A percentile compares a stretch with the other conserved stretches of the same genome.
Evolutionary conservation across 441 rosid genomes (phyloP).

Genomic region (Flueggea neowawraea): DNA sequence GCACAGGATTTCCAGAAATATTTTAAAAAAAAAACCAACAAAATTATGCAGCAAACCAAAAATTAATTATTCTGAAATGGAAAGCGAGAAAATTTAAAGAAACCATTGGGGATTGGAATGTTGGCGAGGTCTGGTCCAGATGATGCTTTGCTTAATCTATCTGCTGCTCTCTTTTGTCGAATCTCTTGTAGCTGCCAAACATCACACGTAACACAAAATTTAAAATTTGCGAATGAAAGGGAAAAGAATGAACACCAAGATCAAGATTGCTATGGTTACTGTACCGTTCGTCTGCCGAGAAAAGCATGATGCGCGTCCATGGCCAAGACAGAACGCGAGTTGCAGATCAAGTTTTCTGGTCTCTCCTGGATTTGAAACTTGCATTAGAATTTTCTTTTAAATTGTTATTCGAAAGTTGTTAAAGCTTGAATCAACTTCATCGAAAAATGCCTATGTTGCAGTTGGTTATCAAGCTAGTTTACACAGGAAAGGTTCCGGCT

Average conservation of each 20-base stretch:
- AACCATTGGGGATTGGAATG: constrained; percentile 42
- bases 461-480: too few relatives aligned
- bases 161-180: constrained; percentile 93
- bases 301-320: constrained; percentile 84
- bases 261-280: neutral
- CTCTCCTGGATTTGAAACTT: neutral
- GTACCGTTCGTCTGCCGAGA: constrained; percentile 92
- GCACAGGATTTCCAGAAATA: neutral
- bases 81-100: constrained; percentile 1
- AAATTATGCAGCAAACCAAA: too few relatives aligned
- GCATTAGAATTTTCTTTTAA: neutral
- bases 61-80: neutral
- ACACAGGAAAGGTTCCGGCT: neutral
- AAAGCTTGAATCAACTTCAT: too few relatives aligned
- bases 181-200: constrained; percentile 76
- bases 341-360: constrained; percentile 4
- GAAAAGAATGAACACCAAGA: neutral
- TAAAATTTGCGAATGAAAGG: neutral
- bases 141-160: constrained; percentile 71
- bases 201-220: neutral
- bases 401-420: neutral
- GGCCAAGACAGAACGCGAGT: constrained; percentile 6
- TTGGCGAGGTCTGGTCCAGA: constrained; percentile 85
- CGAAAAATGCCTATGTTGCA: too few relatives aligned
- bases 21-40: neutral